These are phyloP conservation scores for Penicillium sp. DNA, from an alignment of 2,329 filamentous ascomycete genomes.

Conservation along the genomic window DNA sequence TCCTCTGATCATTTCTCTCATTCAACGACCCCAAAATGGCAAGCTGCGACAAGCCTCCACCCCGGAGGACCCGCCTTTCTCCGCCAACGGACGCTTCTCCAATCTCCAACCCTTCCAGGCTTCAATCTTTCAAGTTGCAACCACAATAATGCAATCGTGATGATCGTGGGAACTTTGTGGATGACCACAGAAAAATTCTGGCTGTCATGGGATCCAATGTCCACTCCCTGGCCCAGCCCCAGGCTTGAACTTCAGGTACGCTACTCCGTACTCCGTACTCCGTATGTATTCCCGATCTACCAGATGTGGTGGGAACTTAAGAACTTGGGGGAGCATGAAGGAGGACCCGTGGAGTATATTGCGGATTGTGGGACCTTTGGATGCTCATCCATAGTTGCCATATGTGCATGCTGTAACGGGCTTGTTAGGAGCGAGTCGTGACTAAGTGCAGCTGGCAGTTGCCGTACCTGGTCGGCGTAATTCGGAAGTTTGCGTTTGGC, in stretches of 20 bases:
- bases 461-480: slow-evolving; percentile 13
- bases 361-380: background rate
- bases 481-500: slow-evolving; percentile 12
- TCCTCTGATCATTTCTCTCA: background rate
- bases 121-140: background rate
- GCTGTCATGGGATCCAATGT: background rate
- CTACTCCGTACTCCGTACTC: background rate
- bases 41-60: slow-evolving; percentile 20
- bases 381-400: background rate
- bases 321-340: background rate
- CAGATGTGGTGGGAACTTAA: background rate
- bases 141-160: background rate
- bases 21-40: slow-evolving; percentile 6
- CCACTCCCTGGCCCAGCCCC: background rate
- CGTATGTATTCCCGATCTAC: slow-evolving; percentile 17
- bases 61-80: slow-evolving; percentile 14
- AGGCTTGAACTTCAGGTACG: slow-evolving; percentile 5
- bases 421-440: background rate
- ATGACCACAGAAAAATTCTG: background rate
- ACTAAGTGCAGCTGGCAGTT: background rate
- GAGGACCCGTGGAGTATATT: background rate
- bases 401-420: background rate
- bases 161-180: background rate
- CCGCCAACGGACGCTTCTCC: slow-evolving; percentile 17
- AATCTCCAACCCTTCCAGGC: background rate